A percentile compares a stretch with the other conserved stretches of the same genome.
phyloP scores from a whole-genome alignment of 164 flowering plant species.

The Buxus sempervirens region DNA sequence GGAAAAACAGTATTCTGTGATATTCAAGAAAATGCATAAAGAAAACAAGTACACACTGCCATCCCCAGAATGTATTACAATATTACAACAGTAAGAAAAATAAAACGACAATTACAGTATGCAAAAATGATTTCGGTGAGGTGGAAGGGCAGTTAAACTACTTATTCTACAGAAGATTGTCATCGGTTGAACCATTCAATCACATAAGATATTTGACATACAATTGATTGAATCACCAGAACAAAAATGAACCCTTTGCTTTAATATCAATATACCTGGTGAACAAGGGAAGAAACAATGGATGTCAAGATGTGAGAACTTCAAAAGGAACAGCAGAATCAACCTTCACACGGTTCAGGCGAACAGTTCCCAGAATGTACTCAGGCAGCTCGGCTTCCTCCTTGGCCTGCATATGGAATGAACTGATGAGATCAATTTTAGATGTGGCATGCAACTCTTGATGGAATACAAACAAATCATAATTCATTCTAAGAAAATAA shows the following conservation, averaged over 20 bases:
- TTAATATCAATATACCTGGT: background rate
- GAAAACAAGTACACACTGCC: no score
- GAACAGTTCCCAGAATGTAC: slow-evolving; percentile 86
- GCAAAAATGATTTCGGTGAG: no score
- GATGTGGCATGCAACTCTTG: background rate
- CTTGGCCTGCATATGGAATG: slow-evolving; percentile 56
- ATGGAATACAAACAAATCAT: background rate
- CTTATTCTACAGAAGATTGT: background rate
- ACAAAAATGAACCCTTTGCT: background rate
- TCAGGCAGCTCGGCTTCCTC: slow-evolving; percentile 88
- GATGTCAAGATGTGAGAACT: slow-evolving; percentile 2
- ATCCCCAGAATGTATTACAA: no score
- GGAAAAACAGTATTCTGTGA: no score
- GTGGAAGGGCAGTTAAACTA: no score
- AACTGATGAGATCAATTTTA: background rate
- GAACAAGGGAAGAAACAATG: background rate
- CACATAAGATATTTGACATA: background rate
- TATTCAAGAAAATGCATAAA: no score
- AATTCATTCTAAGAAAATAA: no score
- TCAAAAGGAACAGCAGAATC: slow-evolving; percentile 63
- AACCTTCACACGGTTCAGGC: slow-evolving; percentile 61
- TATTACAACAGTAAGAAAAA: no score
- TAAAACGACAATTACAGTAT: no score
- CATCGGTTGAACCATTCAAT: background rate
- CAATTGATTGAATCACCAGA: background rate